Percentiles rank a stretch among this genome's conserved stretches.
Evolutionary conservation across 352 stramenopile genomes (phyloP).

Genomic region (Phytophthora ohioensis): DNA sequence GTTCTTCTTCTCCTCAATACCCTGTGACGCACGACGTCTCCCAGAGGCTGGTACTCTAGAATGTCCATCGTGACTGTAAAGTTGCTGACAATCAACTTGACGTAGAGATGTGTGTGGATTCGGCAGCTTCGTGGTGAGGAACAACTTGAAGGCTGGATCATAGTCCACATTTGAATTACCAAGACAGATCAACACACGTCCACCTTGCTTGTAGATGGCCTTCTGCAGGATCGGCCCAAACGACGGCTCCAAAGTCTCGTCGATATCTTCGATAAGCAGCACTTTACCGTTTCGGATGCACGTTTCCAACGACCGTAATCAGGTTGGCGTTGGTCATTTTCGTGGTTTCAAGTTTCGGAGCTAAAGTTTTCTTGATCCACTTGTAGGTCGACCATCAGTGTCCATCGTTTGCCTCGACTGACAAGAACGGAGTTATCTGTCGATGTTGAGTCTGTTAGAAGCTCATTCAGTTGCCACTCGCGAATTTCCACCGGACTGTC

Average conservation of each 20-base stretch:
- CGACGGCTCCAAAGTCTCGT: conserved; percentile 92
- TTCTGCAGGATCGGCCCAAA: conserved; percentile 94
- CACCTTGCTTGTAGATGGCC: conserved; percentile 93
- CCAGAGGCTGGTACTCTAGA: conserved; percentile 93
- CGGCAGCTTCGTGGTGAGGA: conserved; percentile 93
- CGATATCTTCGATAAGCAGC: conserved; percentile 95
- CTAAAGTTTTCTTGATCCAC: conserved; percentile 94
- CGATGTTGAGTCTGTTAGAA: conserved; percentile 93
- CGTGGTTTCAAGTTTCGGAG: conserved; percentile 73
- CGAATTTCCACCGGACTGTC: conserved; percentile 92
- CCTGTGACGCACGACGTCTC: conserved; percentile 91
- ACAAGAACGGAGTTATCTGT: conserved; percentile 95
- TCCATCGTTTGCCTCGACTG: conserved; percentile 91
- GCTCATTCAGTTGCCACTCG: conserved; percentile 93
- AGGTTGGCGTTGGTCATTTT: conserved; percentile 94
- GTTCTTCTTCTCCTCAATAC: conserved; percentile 96
- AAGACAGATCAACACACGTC: conserved; percentile 88
- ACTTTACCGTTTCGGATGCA: conserved; percentile 93
- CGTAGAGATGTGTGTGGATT: conserved; percentile 96
- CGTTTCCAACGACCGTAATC: conserved; percentile 90
- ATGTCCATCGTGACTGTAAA: conserved; percentile 96
- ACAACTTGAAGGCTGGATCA: conserved; percentile 92
- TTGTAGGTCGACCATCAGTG: conserved; percentile 95
- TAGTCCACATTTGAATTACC: conserved; percentile 95
- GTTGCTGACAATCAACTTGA: conserved; percentile 97